A percentile compares a stretch with the other conserved stretches of the same genome.
These are phyloP conservation scores for Saccharomycopsis vini DNA, from an alignment of 805 yeast genomes.

Conservation along the genomic window DNA sequence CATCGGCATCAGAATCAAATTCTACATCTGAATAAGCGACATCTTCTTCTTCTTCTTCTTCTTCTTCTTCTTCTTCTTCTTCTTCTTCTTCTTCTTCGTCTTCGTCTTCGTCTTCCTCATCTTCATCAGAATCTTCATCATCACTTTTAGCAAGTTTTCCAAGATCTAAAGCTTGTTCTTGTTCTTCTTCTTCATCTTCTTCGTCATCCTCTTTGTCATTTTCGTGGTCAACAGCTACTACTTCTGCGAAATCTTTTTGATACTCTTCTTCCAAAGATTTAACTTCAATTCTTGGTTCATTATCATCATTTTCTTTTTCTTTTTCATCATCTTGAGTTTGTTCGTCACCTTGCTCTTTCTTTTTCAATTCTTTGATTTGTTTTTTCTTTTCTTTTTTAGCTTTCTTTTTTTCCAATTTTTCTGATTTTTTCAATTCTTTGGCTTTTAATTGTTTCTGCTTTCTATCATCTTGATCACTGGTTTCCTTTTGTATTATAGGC, in stretches of 20 bases:
- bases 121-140: conserved; percentile 33
- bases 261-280: conserved; percentile 24
- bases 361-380: conserved; percentile 13
- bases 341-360: conserved; percentile 21
- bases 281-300: conserved; percentile 20
- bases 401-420: conserved; percentile 20
- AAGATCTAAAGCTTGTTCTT: conserved; percentile 38
- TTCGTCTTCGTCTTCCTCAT: conserved; percentile 28
- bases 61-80: conserved; percentile 30
- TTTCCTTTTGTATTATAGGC: not conserved
- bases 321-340: conserved; percentile 16
- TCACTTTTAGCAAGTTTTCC: conserved; percentile 51
- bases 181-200: conserved; percentile 36
- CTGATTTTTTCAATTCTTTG: conserved; percentile 17
- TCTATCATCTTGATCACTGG: not conserved
- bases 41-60: conserved; percentile 65
- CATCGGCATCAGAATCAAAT: conserved; percentile 87
- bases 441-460: too few relatives aligned
- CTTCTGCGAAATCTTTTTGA: conserved; percentile 24
- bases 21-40: conserved; percentile 87
- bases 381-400: conserved; percentile 21
- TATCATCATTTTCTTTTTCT: conserved; percentile 20
- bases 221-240: conserved; percentile 23
- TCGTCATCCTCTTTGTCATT: conserved; percentile 25
- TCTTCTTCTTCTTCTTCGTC: conserved; percentile 32